These are phyloP conservation scores for Psophocarpus tetragonolobus DNA, from an alignment of 306 rosid species.

Conservation along the genomic window DNA sequence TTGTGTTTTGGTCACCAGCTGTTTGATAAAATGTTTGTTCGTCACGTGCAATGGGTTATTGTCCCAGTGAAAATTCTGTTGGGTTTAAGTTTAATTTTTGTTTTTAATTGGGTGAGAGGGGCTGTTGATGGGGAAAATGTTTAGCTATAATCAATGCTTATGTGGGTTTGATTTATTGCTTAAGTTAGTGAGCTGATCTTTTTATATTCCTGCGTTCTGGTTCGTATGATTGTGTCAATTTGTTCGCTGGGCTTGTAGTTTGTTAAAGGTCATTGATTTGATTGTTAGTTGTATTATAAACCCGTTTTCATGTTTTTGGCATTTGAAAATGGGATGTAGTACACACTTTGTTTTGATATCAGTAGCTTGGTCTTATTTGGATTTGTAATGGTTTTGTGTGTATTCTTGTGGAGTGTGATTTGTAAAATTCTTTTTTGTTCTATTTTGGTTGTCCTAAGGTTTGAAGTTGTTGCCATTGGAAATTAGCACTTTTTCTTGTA, in stretches of 20 bases:
- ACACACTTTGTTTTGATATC: background rate
- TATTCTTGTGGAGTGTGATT: background rate
- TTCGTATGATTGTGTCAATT: background rate
- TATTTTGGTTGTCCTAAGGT: conserved; percentile 5
- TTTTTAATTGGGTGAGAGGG: background rate
- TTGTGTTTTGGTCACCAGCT: conserved; percentile 15
- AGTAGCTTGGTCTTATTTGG: background rate
- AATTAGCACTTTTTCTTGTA: background rate
- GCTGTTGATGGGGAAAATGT: background rate
- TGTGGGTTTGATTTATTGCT: background rate
- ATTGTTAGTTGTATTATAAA: background rate
- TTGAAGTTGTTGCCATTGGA: background rate
- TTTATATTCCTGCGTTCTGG: background rate
- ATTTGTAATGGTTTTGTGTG: background rate
- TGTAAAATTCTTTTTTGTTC: background rate
- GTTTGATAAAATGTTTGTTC: conserved; percentile 18
- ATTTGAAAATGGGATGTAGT: background rate
- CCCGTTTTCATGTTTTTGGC: background rate
- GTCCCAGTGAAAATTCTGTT: background rate
- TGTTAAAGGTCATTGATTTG: background rate
- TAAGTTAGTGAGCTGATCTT: background rate
- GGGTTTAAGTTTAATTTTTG: background rate
- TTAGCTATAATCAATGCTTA: background rate
- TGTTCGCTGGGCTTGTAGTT: background rate
- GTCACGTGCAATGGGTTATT: background rate